Base-by-base conservation (phyloP, 306 rosid species). In the Quercus rubra region DNA sequence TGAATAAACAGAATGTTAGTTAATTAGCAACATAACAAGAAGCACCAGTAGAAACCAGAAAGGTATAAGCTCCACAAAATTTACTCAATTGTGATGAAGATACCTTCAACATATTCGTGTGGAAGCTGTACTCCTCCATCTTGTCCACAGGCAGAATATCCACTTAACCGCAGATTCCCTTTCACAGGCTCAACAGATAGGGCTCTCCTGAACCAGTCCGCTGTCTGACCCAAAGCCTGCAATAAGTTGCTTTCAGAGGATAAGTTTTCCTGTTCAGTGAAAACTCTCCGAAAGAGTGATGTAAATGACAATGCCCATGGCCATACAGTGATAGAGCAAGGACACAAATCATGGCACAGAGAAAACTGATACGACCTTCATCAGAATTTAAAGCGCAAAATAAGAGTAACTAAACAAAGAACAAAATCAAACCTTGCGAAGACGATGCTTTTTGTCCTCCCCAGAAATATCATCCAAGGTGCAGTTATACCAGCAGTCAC, bases 121-220 rank as follows among this genome's bases (percentile, higher is more conserved):
- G 99, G 98, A 79, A 96, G 90, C 84, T 93, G 98, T 81, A 96
- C 99, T 4, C 99, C 99, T 77, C 99, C 99, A 82, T 96, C 99
- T 86, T 96, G 99, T 35, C 99, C 99, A 19, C 99, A 96, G 41
- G 99, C 99, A 52, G 99, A 96, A 85, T 96, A 96, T 59, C 99
- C 99, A 82, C 98, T 96, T 84, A 96, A 86, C 77, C 90, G 88
- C 88, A 96, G 87, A 84, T 90, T 96, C 79, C 98, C 97, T 80
- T 92, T 96, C 72, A 96, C 99, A 49, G 97, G 99, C 78, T 96
- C 99, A 62, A 96, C 98, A 35, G 97, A 94, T 74, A 95, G 85
- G 69, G 98, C 97, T 84, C 95, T 86, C 87, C 83, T 87, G 88
- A 94, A 94, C 99, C 99, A 94, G 85, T 87, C 93, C 57, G 97